Evolutionary conservation across 176 grass and related monocot genomes (phyloP).

Genomic region (Poa pratensis): DNA sequence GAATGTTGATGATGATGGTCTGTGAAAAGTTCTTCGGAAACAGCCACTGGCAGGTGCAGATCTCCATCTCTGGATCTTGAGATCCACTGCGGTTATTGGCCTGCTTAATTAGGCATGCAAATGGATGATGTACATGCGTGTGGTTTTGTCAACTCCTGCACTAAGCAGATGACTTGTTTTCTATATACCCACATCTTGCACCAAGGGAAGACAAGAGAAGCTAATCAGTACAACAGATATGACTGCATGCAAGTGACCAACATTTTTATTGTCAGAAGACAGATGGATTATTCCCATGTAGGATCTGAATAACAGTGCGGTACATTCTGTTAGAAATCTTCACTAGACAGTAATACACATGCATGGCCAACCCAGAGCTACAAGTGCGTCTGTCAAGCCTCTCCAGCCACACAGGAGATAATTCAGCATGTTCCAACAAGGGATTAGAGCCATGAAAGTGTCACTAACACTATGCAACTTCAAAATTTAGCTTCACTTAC

Average conservation of each 20-base stretch:
- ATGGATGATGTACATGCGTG: not conserved
- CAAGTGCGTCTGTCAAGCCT: not conserved
- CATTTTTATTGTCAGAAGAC: conserved; percentile 17
- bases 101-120: not conserved
- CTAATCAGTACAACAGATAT: conserved; percentile 1
- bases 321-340: conserved; percentile 15
- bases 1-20: not conserved
- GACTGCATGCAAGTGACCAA: not conserved
- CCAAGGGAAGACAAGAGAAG: conserved; percentile 12
- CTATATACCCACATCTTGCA: conserved; percentile 7
- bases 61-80: conserved; percentile 38
- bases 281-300: not conserved
- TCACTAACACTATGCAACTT: not conserved
- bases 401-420: not conserved
- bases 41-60: conserved; percentile 18
- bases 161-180: not conserved
- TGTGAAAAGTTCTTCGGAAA: not conserved
- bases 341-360: conserved; percentile 20
- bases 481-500: not conserved
- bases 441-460: not conserved
- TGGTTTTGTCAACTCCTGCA: conserved; percentile 14
- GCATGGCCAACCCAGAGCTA: not conserved
- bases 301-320: not conserved
- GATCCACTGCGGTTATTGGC: conserved; percentile 47
- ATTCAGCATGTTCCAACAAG: not conserved